A percentile compares a stretch with the other conserved stretches of the same genome.
phyloP scores from a whole-genome alignment of 805 yeast species.

The Brettanomyces naardenensis region DNA sequence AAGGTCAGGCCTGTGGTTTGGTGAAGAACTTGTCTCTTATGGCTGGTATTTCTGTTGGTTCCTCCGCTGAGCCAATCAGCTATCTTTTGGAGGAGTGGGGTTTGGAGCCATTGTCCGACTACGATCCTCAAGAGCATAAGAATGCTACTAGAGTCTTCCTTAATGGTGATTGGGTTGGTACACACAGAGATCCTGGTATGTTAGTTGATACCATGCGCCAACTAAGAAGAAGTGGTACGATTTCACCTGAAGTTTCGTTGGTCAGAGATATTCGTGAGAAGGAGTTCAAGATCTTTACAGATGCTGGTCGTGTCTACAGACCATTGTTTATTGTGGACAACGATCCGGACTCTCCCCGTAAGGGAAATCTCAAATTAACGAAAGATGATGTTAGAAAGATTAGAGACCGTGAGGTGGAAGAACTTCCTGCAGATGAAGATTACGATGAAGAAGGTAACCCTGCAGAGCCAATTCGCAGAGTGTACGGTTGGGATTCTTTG shows the following conservation, averaged over 20 bases:
- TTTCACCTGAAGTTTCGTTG: slow-evolving; percentile 92
- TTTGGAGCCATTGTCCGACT: slow-evolving; percentile 95
- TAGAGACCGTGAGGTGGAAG: slow-evolving; percentile 55
- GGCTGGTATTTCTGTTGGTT: slow-evolving; percentile 97
- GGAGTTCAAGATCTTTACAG: slow-evolving; percentile 93
- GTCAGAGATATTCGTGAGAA: slow-evolving; percentile 95
- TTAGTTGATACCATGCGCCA: slow-evolving; percentile 86
- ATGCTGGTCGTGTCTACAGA: slow-evolving; percentile 97
- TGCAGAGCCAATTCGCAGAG: slow-evolving; percentile 30
- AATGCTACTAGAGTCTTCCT: slow-evolving; percentile 92
- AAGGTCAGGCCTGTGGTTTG: slow-evolving; percentile 99
- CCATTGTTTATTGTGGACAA: slow-evolving; percentile 93
- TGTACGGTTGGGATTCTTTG: slow-evolving; percentile 78
- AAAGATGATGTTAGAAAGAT: slow-evolving; percentile 78
- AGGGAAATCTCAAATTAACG: slow-evolving; percentile 73
- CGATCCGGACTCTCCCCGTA: slow-evolving; percentile 56
- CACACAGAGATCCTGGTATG: slow-evolving; percentile 92
- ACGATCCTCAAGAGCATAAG: slow-evolving; percentile 85
- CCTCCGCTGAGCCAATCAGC: slow-evolving; percentile 91
- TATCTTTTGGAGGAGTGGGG: slow-evolving; percentile 98
- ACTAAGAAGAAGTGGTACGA: slow-evolving; percentile 90
- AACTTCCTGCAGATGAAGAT: slow-evolving; percentile 36
- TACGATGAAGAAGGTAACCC: slow-evolving; percentile 39
- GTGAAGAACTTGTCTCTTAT: slow-evolving; percentile 92
- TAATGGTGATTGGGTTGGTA: slow-evolving; percentile 99